phyloP scores from a whole-genome alignment of 164 flowering plant species.

The Houttuynia cordata region DNA sequence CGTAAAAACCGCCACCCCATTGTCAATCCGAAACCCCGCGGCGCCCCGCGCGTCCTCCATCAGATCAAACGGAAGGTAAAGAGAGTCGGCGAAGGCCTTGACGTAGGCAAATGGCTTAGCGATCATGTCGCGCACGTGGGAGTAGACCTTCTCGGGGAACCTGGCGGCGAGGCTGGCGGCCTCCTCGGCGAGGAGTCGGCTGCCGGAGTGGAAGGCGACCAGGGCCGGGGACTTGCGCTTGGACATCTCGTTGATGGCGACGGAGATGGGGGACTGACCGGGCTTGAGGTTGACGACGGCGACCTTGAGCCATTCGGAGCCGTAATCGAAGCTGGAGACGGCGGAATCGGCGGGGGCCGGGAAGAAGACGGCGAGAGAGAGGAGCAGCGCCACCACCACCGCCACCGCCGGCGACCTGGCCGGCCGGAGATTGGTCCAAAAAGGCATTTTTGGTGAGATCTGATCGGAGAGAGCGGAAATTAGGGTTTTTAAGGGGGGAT shows the following conservation, averaged over 20 bases:
- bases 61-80: conserved; percentile 54
- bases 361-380: conserved; percentile 8
- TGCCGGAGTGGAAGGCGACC: conserved; percentile 55
- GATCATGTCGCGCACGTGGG: conserved; percentile 53
- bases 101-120: conserved; percentile 42
- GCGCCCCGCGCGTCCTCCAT: conserved; percentile 59
- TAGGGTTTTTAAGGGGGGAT: not conserved
- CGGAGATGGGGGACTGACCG: conserved; percentile 73
- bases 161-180: conserved; percentile 73
- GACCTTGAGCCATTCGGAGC: conserved; percentile 88
- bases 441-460: not conserved
- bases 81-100: conserved; percentile 23
- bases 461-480: not conserved
- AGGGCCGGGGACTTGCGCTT: conserved; percentile 87
- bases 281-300: conserved; percentile 92
- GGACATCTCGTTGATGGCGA: conserved; percentile 97
- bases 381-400: conserved; percentile 4
- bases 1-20: conserved; percentile 33
- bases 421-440: not conserved
- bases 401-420: no score
- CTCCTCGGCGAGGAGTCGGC: conserved; percentile 74
- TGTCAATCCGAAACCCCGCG: conserved; percentile 39
- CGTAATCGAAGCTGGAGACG: conserved; percentile 88
- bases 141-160: conserved; percentile 67
- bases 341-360: conserved; percentile 41